Conservation (phyloP, 495 filamentous ascomycete species). For the Choiromyces venosus region DNA sequence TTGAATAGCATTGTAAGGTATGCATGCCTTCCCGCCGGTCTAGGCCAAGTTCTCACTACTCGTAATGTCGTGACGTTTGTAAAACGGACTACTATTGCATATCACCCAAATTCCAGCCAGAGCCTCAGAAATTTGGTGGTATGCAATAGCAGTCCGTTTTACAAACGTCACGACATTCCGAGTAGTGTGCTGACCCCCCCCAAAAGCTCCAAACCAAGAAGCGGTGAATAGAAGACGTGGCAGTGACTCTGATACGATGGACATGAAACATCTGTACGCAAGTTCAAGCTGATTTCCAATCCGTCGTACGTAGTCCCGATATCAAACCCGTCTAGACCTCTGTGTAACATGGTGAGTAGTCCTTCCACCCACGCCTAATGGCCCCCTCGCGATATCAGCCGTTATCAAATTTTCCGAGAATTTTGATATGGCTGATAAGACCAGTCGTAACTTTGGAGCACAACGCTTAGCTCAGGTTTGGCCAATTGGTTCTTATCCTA, state of each 20-base stretch:
- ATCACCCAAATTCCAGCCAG: no score
- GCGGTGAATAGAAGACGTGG: not conserved
- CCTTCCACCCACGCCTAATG: not conserved
- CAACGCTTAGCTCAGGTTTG: not conserved
- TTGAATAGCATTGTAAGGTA: not conserved
- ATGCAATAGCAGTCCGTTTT: no score
- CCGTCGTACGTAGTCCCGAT: not conserved
- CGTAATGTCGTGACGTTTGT: no score
- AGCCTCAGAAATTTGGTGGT: no score
- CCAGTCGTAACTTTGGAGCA: not conserved
- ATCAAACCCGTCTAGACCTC: not conserved
- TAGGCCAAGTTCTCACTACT: no score
- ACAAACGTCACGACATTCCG: no score
- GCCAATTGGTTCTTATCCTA: not conserved
- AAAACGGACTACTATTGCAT: no score
- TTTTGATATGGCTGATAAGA: not conserved
- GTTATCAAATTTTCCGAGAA: not conserved
- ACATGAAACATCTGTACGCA: not conserved
- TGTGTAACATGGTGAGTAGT: not conserved
- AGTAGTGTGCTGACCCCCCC: no score
- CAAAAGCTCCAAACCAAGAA: no score
- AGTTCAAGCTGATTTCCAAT: not conserved
- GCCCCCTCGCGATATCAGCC: not conserved
- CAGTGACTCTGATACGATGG: not conserved
- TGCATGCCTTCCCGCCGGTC: no score